Evolutionary conservation across 1,139 yeast species (phyloP), one percentile per base, ranked within the genome.

Genomic region (Saccharomyces hybrid): DNA sequence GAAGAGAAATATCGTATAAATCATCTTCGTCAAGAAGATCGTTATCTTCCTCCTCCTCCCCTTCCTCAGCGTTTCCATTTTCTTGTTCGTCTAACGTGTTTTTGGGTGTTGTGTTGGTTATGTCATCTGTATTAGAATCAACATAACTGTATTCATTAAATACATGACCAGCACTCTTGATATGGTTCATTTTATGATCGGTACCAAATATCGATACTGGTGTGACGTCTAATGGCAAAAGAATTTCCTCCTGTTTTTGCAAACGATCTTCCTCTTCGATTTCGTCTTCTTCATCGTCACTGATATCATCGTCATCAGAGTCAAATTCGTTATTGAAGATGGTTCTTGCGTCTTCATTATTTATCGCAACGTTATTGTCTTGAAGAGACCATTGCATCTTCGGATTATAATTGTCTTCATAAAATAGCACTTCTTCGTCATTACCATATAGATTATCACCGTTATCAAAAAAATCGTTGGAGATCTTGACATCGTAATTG

Each of bases 271-370:
- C 32, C 5, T 50, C 52, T 25, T 20, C 23, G 4, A 75, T 78
- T 11, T 67, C 62, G 34, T 68, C 66, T 25, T 77, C 69, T 31
- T 73, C 77, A 53, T 64, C 50, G 60, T 70, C 60, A 59, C 69
- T 62, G 54, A 56, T 63, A 25, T 59, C 60, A 5, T 56, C 61
- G 31, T 56, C 63, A 50, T 68, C 82, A 44, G 59, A 61, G 14
- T 56, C 52, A 49, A 76, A 75, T 58, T 79, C 83, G 31, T 73
- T 77, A 57, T 78, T 82, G 61, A 78, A 78, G 56, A 76, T 78
- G 62, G 74, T 57, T 56, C 63, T 61, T 9, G 71, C 68, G 52
- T 66, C 66, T 48, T 64, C 68, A 48, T 65, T 64, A 52, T 60
- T 63, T 49, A 67, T 57, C n/a, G 63, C 56, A 23, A 52, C 56